Evolutionary conservation across 1,284 basidiomycete genomes (phyloP).

Genomic region (Neotropicomus parvogracilis): DNA sequence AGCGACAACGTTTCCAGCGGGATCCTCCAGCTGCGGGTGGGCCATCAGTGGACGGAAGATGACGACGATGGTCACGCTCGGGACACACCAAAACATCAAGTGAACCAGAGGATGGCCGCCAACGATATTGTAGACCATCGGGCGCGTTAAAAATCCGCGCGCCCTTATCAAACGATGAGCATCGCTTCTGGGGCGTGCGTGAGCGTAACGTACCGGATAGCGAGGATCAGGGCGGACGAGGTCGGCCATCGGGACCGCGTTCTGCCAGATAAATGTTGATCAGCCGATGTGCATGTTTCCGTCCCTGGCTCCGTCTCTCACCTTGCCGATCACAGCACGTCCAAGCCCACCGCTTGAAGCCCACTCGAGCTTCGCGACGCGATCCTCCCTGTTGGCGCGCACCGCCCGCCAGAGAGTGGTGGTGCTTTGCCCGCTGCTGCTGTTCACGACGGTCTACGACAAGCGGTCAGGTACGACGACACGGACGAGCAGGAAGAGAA

Average conservation of each 20-base stretch:
- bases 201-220: slow-evolving; percentile 45
- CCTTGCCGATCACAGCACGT: slow-evolving; percentile 79
- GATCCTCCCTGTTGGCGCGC: slow-evolving; percentile 76
- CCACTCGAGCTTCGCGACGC: slow-evolving; percentile 83
- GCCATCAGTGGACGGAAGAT: slow-evolving; percentile 15
- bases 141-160: slow-evolving; percentile 71
- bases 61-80: slow-evolving; percentile 22
- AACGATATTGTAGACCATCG: slow-evolving; percentile 73
- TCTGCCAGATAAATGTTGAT: slow-evolving; percentile 41
- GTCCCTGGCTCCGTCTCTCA: slow-evolving; percentile 30
- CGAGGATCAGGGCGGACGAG: slow-evolving; percentile 64
- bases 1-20: slow-evolving; percentile 63
- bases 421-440: slow-evolving; percentile 58
- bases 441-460: slow-evolving; percentile 59
- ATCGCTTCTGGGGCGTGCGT: slow-evolving; percentile 8
- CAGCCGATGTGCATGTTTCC: slow-evolving; percentile 12
- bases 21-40: slow-evolving; percentile 60
- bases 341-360: slow-evolving; percentile 72
- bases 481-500: slow-evolving; percentile 15
- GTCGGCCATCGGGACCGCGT: slow-evolving; percentile 74
- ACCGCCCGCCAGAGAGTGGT: slow-evolving; percentile 75
- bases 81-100: slow-evolving; percentile 61
- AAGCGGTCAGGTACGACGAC: slow-evolving; percentile 20
- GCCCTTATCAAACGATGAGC: slow-evolving; percentile 42
- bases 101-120: slow-evolving; percentile 59